Evolutionary conservation across 192 early-diverging fungal species (phyloP), one percentile per base, ranked within the genome.

Genomic region (Chytriomyces hyalinus): DNA sequence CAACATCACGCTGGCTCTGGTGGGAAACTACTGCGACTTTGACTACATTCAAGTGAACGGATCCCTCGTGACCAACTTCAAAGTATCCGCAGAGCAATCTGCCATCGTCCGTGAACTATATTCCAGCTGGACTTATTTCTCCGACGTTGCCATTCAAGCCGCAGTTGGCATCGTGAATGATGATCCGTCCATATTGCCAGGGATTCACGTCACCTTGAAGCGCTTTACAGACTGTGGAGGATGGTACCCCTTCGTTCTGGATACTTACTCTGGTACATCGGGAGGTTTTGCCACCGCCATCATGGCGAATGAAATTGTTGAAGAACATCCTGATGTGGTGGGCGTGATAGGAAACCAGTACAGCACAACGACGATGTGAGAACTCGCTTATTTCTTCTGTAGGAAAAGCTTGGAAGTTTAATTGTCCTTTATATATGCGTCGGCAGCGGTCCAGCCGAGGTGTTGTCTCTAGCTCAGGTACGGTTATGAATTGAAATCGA

Each of bases 11-110:
- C 11, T 67, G 7, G 66, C 17, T 46, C 9, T 67, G 43, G 28
- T 67, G 66, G 26, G 26, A 11, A 47, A 67, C 13, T 70, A 70
- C 50, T 70, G 68, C 68, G 22, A 57, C 68, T 70, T 70, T 53
- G 15, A 11, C 11, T n/a, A 13, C 11, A 6, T 70, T 6, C 13
- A 22, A 8, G 13, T 70, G 68, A 53, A 70, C 50, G 49, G n/a
- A 13, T 70, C 68, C 6, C 51, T 70, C 5, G 68, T 70, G 6
- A 49, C 50, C 6, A 70, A 70, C 68, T 70, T 49, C 24, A 70
- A 53, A 24, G 13, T 53, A 8, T 53, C 47, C 5, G 26, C 20
- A 6, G 50, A 43, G 7, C n/a, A 10, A 50, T 70, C 68, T 7
- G 9, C 13, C 20, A 13, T 53, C 6, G 11, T 28, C 24, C 6